phyloP scores from a whole-genome alignment of 257 asterid genomes.

The Petunia secreta region DNA sequence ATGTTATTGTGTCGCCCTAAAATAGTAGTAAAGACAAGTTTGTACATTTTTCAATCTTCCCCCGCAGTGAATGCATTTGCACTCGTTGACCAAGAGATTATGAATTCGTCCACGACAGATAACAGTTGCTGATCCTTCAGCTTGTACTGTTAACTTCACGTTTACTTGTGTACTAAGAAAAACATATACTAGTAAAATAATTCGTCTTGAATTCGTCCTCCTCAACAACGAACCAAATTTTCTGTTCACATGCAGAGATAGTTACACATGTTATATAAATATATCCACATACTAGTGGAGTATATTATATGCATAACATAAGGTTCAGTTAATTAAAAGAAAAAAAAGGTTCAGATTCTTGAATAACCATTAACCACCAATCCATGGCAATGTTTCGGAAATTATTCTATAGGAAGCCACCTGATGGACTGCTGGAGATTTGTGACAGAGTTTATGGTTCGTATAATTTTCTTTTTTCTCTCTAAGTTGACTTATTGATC shows the following conservation, averaged over 20 bases:
- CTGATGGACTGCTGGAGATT: slow-evolving; percentile 63
- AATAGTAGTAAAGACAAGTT: too few species aligned
- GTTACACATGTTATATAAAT: background rate
- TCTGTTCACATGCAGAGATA: background rate
- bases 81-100: too few species aligned
- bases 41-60: too few species aligned
- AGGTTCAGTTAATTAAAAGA: background rate
- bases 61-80: too few species aligned
- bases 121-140: background rate
- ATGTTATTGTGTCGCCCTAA: too few species aligned
- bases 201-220: background rate
- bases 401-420: slow-evolving; percentile 57
- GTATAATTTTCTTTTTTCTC: background rate
- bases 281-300: too few species aligned
- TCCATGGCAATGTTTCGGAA: slow-evolving; percentile 54
- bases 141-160: background rate
- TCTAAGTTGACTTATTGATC: background rate
- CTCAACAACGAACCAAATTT: background rate
- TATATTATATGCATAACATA: background rate
- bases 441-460: slow-evolving; percentile 43
- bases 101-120: background rate
- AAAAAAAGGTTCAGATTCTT: background rate
- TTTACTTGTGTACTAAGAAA: slow-evolving; percentile 13
- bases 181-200: background rate
- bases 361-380: background rate